Conservation (phyloP, 2,329 filamentous ascomycete species). For the Dactylellina sp. region DNA sequence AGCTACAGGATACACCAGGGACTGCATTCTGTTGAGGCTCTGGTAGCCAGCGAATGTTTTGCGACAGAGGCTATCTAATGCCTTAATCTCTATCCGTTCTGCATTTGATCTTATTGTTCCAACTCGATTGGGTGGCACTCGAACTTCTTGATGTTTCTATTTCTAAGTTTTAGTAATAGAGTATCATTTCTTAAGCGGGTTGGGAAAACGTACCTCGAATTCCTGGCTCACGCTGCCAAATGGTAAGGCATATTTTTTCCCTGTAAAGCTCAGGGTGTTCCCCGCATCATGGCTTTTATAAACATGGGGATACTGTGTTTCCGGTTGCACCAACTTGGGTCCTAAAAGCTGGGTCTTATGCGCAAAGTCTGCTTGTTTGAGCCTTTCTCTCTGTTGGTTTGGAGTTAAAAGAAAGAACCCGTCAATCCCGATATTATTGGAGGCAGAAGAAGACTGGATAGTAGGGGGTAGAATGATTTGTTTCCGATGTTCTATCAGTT, state of each 20-base stretch:
- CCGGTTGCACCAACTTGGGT: conserved; percentile 76
- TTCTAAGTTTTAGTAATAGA: conserved; percentile 59
- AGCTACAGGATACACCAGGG: conserved; percentile 91
- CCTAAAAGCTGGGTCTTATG: conserved; percentile 83
- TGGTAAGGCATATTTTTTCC: conserved; percentile 85
- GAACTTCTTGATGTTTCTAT: conserved; percentile 88
- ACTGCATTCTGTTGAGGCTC: conserved; percentile 96
- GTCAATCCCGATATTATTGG: conserved; percentile 63
- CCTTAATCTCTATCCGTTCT: conserved; percentile 80
- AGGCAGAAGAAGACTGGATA: conserved; percentile 58
- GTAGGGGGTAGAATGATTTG: conserved; percentile 71
- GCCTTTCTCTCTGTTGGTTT: conserved; percentile 80
- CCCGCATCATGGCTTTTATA: conserved; percentile 86
- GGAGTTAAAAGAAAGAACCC: conserved; percentile 75
- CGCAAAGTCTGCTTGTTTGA: conserved; percentile 79
- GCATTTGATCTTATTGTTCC: conserved; percentile 78
- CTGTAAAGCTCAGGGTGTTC: conserved; percentile 82
- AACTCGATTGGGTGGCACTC: conserved; percentile 83
- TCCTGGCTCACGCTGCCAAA: conserved; percentile 78
- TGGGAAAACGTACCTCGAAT: conserved; percentile 64
- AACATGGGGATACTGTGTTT: conserved; percentile 88
- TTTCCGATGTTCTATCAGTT: conserved; percentile 81
- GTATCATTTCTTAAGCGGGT: conserved; percentile 13
- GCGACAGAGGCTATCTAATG: conserved; percentile 87
- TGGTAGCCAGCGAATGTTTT: conserved; percentile 96